A percentile compares a stretch with the other conserved stretches of the same genome.
Evolutionary conservation across 176 grass and related monocot genomes (phyloP).

Genomic region (Rhipidocladum racemiflorum): DNA sequence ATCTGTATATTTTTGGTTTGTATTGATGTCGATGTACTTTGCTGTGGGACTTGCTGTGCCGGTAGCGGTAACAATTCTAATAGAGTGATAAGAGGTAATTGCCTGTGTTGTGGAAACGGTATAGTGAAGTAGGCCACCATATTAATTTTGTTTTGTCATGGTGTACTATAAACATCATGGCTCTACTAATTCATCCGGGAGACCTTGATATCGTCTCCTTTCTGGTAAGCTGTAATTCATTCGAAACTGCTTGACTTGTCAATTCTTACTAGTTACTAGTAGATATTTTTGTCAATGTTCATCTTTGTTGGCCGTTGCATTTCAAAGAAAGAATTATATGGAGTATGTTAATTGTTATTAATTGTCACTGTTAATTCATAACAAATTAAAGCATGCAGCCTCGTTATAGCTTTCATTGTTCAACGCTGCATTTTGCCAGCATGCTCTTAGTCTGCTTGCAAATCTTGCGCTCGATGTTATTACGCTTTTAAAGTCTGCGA

Average conservation of each 20-base stretch:
- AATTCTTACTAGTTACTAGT: not conserved
- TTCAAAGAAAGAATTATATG: not conserved
- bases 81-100: slow-evolving; percentile 21
- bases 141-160: slow-evolving; percentile 26
- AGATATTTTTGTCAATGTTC: not conserved
- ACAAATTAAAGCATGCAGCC: not conserved
- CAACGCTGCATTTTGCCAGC: not conserved
- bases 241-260: not conserved
- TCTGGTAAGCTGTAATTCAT: slow-evolving; percentile 20
- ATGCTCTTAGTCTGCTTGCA: not conserved
- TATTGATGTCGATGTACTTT: slow-evolving; percentile 27
- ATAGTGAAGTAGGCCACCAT: slow-evolving; percentile 22
- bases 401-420: not conserved
- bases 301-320: not conserved
- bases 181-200: slow-evolving; percentile 7
- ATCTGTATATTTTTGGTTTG: slow-evolving; percentile 45
- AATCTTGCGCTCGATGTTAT: not conserved
- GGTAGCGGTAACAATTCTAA: not conserved
- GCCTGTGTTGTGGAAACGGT: slow-evolving; percentile 14
- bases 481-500: not conserved
- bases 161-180: slow-evolving; percentile 24
- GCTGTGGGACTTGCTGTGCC: not conserved
- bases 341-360: not conserved
- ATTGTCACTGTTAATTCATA: not conserved
- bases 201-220: slow-evolving; percentile 7